Evolutionary conservation across 1,284 basidiomycete genomes (phyloP), one percentile per base, ranked within the genome.

Genomic region (Trametes pubescens): DNA sequence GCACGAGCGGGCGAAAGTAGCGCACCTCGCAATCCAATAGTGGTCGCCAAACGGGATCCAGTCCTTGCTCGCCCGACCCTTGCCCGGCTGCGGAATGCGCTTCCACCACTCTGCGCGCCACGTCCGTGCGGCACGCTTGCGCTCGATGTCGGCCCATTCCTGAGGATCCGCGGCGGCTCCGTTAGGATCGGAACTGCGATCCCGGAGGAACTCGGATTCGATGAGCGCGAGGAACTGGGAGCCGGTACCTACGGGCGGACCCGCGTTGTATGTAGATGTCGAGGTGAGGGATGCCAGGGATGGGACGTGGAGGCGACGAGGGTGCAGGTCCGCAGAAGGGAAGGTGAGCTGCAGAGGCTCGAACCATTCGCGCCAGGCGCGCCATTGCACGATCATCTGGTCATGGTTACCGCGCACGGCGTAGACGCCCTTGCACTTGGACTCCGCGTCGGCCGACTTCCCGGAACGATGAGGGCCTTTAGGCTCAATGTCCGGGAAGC

Each of bases 361-460:
- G 43, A 82, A 82, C 90, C 91, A 93, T 34, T 86, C 82, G 62
- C 93, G 84, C 94, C 94, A 98, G 2, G 83, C 81, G 40, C 89
- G 84, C 94, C 95, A 96, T 76, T 95, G 91, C 44, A 96, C 83
- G 53, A 95, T 86, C 67, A 85, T 84, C 72, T 97, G 93, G 78
- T 98, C 95, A 72, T 97, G 93, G 74, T 98, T 98, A 0, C 95
- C 95, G 46, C 95, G 86, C 5, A 96, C 93, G 18, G 93, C 94
- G 32, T 72, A 72, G 21, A 74, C 66, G 32, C 65, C 64, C 46
- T 72, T 71, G 57, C 65, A 65, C 4, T 49, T 43, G 26, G 54
- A 4, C 14, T 46, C 48, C 26, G 37, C 21, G 32, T 29, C 40
- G 46, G 52, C 22, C 22, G 52, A 46, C 29, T 48, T 51, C 22